phyloP scores from a whole-genome alignment of 2,329 filamentous ascomycete genomes.

The Epicoccum nigrum region DNA sequence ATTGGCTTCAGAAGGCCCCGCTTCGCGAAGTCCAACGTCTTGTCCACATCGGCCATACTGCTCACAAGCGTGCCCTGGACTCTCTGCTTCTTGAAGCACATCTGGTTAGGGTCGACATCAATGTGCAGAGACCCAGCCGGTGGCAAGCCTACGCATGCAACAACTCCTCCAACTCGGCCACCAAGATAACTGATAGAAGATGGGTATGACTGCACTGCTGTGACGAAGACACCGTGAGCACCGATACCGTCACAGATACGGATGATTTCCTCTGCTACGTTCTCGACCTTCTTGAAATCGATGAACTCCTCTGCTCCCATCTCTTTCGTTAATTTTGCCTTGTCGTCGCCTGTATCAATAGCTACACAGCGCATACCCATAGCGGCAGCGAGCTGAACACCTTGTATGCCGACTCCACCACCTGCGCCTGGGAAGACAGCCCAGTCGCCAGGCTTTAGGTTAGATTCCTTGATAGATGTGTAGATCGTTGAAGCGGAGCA shows the following conservation, averaged over 20 bases:
- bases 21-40: constrained; percentile 56
- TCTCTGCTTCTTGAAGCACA: constrained; percentile 46
- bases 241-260: constrained; percentile 45
- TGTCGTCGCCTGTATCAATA: constrained; percentile 46
- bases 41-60: constrained; percentile 56
- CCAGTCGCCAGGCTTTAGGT: constrained; percentile 59
- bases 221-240: constrained; percentile 49
- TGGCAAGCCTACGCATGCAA: constrained; percentile 60
- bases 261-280: constrained; percentile 44
- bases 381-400: constrained; percentile 55
- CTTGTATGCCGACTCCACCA: constrained; percentile 64
- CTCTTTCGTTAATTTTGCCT: constrained; percentile 42
- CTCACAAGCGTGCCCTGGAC: constrained; percentile 52
- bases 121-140: constrained; percentile 39
- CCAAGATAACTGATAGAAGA: constrained; percentile 46
- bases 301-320: constrained; percentile 47
- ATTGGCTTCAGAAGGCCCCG: constrained; percentile 59
- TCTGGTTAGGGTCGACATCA: constrained; percentile 42
- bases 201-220: constrained; percentile 43
- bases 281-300: constrained; percentile 44
- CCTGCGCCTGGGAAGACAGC: constrained; percentile 62
- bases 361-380: constrained; percentile 48
- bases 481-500: constrained; percentile 66
- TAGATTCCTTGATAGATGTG: constrained; percentile 60
- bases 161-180: constrained; percentile 55